Conservation (phyloP, 129 eudicot species). For the Lactuca sativa region DNA sequence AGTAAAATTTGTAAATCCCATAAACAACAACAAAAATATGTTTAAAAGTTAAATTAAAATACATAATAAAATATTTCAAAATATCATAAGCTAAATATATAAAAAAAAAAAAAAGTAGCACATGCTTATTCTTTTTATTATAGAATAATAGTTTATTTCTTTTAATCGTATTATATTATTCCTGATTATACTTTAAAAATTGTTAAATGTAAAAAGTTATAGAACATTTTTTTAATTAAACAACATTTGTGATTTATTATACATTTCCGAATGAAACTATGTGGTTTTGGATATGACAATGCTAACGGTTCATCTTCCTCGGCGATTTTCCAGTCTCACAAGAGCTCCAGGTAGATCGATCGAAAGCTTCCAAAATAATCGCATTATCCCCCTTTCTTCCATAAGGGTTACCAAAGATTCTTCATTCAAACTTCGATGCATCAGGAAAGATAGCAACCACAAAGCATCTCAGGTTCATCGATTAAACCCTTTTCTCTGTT, state of each 20-base stretch:
- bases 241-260: too few relatives aligned
- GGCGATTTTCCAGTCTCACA: background rate
- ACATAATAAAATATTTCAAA: too few relatives aligned
- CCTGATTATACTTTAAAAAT: too few relatives aligned
- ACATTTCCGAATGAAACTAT: background rate
- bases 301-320: conserved; percentile 21
- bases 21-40: too few relatives aligned
- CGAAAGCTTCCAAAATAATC: conserved; percentile 3
- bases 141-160: too few relatives aligned
- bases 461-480: conserved; percentile 33
- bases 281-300: conserved; percentile 13
- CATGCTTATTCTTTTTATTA: too few relatives aligned
- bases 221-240: too few relatives aligned
- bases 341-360: conserved; percentile 13
- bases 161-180: too few relatives aligned
- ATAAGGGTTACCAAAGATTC: conserved; percentile 14
- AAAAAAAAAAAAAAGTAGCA: too few relatives aligned
- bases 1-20: too few relatives aligned
- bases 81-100: too few relatives aligned
- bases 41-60: too few relatives aligned
- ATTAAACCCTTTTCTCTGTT: background rate
- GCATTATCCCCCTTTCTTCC: background rate
- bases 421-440: conserved; percentile 41
- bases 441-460: conserved; percentile 22
- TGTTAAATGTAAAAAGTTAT: background rate